Percentiles rank a stretch among this genome's conserved stretches.
Evolutionary conservation across 768 basidiomycete species (phyloP).

Genomic region (Kwoniella dejecticola): DNA sequence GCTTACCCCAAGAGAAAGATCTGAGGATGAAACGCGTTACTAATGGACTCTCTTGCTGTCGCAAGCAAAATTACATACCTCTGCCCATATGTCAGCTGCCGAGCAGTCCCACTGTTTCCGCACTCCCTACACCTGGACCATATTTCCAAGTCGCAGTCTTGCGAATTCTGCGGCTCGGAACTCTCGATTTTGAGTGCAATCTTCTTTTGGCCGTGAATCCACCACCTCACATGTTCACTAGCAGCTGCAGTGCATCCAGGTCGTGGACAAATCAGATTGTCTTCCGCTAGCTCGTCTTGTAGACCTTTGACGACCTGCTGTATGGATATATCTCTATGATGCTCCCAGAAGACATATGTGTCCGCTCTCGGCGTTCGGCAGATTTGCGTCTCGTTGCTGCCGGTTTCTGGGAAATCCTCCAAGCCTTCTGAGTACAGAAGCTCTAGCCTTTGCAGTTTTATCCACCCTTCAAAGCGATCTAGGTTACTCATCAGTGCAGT

Average conservation of each 20-base stretch:
- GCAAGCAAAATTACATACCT: neutral
- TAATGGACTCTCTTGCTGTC: neutral
- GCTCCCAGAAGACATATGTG: conserved; percentile 27
- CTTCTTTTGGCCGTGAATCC: conserved; percentile 31
- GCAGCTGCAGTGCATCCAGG: conserved; percentile 24
- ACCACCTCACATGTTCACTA: conserved; percentile 32
- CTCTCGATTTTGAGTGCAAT: conserved; percentile 19
- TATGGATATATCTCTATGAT: conserved; percentile 23
- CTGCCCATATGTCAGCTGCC: conserved; percentile 5
- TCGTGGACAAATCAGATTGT: conserved; percentile 18
- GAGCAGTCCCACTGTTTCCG: conserved; percentile 6
- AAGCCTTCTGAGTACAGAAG: conserved; percentile 27
- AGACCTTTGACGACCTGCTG: conserved; percentile 20
- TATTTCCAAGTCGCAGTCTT: conserved; percentile 13
- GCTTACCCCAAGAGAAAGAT: conserved; percentile 38
- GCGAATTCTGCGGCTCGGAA: neutral
- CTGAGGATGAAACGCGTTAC: conserved; percentile 8
- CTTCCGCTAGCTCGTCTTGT: conserved; percentile 17
- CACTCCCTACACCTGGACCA: conserved; percentile 37
- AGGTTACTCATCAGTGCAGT: conserved; percentile 22
- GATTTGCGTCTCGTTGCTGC: conserved; percentile 6
- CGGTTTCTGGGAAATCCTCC: neutral
- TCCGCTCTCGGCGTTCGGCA: conserved; percentile 21
- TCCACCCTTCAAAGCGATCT: conserved; percentile 43
- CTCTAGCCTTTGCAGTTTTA: conserved; percentile 37